Base-by-base conservation (phyloP, 23 red algal genomes). In the Agarophyton chilense region DNA sequence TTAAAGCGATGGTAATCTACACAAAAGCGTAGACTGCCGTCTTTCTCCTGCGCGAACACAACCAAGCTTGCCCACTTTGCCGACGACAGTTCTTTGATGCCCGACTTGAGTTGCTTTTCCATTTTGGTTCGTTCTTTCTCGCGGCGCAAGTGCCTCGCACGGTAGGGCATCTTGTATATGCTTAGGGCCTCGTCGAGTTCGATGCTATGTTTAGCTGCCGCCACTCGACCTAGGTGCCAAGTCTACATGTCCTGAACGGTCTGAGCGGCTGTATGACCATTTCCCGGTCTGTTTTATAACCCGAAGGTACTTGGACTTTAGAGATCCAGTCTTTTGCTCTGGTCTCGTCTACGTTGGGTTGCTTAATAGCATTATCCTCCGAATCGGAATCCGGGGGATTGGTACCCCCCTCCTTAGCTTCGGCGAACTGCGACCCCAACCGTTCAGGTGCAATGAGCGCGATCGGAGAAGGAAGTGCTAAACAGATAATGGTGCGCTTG, bases 121-220 rank as follows among this genome's bases (percentile, higher is more conserved):
- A 79, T 22, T 79, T 79, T 42, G 8, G 6, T 36, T 16, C 45
- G 35, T 49, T 55, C 44, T 8, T 4, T 5, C 25, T 79, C 46
- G 38, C 75, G 38, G 4, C 32, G 44, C 8, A 14, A 8, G 75
- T 39, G 75, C 6, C 75, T 42, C 8, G 40, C 52, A 36, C 75
- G 75, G 52, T 79, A 54, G 8, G 75, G 75, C 49, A 47, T 47
- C 34, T 73, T 8, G 67, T 38, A 73, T 5, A 73, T 73, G 67
- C 67, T 22, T 32, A 4, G 67, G 6, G 44, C 44, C 44, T 47
- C 7, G 6, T 47, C 44, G 7, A 47, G 44, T 47, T 47, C 7
- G 28, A 82, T 82, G 47, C 78, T 46, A 31, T 82, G 78, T 58
- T 82, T 32, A 29, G 78, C 53, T 35, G 54, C 33, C 16, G 78